A percentile compares a stretch with the other conserved stretches of the same genome.
These are phyloP conservation scores for Umbilicus rupestris DNA, from an alignment of 164 flowering plant species.

Conservation along the genomic window DNA sequence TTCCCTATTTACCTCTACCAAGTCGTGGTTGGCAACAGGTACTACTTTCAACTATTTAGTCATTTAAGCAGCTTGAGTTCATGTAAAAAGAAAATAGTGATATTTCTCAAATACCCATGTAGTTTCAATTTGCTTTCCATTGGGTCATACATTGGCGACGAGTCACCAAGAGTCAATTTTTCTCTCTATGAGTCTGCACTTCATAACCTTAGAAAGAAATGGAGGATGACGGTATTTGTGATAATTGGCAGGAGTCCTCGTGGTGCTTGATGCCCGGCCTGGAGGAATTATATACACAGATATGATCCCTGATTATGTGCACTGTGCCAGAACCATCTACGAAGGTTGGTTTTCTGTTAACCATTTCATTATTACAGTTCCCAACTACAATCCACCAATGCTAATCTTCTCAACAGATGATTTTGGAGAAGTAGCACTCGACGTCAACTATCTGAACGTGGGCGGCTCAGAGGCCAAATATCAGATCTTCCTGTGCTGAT, in stretches of 20 bases:
- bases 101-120: not conserved
- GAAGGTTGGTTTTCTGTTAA: conserved; percentile 48
- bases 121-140: too few relatives aligned
- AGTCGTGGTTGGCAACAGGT: conserved; percentile 85
- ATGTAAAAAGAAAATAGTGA: not conserved
- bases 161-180: too few relatives aligned
- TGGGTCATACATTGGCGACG: not conserved
- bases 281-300: conserved; percentile 77
- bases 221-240: not conserved
- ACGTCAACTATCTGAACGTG: conserved; percentile 80
- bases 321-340: conserved; percentile 66
- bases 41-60: conserved; percentile 6
- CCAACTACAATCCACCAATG: not conserved
- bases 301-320: conserved; percentile 72
- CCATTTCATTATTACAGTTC: too few relatives aligned
- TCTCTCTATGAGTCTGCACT: too few relatives aligned
- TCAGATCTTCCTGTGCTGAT: conserved; percentile 72
- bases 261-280: conserved; percentile 82
- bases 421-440: conserved; percentile 71
- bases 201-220: too few relatives aligned
- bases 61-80: not conserved
- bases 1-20: conserved; percentile 10
- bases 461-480: conserved; percentile 37
- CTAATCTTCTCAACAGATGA: conserved; percentile 37
- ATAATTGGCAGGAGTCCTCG: conserved; percentile 54